Conservation (phyloP, 2,329 filamentous ascomycete genomes). For the Furcasterigmium furcatum region DNA sequence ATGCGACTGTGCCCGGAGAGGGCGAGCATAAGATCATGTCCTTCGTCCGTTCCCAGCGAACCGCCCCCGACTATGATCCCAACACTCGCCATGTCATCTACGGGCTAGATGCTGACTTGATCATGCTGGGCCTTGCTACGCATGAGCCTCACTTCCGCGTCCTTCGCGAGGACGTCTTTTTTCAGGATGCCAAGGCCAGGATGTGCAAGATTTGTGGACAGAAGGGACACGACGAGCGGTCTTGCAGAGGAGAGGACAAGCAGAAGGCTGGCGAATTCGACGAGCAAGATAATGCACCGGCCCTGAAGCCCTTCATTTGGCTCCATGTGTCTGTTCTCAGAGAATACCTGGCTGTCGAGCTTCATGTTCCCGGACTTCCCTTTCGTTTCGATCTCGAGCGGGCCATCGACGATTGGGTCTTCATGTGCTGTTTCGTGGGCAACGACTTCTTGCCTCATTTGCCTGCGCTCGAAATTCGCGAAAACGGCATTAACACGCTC, state of each 20-base stretch:
- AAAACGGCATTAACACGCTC: slow-evolving; percentile 94
- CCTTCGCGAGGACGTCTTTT: slow-evolving; percentile 94
- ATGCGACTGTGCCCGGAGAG: slow-evolving; percentile 95
- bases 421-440: slow-evolving; percentile 98
- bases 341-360: slow-evolving; percentile 89
- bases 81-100: slow-evolving; percentile 99
- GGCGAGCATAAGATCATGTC: slow-evolving; percentile 99
- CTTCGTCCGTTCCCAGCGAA: slow-evolving; percentile 90
- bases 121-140: slow-evolving; percentile 95
- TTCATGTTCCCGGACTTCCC: slow-evolving; percentile 75
- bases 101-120: slow-evolving; percentile 93
- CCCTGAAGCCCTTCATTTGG: slow-evolving; percentile 95
- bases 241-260: slow-evolving; percentile 77
- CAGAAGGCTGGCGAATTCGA: slow-evolving; percentile 76
- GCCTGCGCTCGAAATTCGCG: slow-evolving; percentile 94
- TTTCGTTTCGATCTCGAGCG: slow-evolving; percentile 93
- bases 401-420: slow-evolving; percentile 96
- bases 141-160: slow-evolving; percentile 98
- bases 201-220: slow-evolving; percentile 89
- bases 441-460: slow-evolving; percentile 98
- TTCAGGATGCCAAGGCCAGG: slow-evolving; percentile 78
- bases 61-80: slow-evolving; percentile 86
- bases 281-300: slow-evolving; percentile 69
- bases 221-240: slow-evolving; percentile 82
- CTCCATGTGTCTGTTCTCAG: slow-evolving; percentile 87